Percentiles rank a stretch among this genome's conserved stretches.
Evolutionary conservation across 1,284 basidiomycete genomes (phyloP).

Genomic region (Peniophora sp.): DNA sequence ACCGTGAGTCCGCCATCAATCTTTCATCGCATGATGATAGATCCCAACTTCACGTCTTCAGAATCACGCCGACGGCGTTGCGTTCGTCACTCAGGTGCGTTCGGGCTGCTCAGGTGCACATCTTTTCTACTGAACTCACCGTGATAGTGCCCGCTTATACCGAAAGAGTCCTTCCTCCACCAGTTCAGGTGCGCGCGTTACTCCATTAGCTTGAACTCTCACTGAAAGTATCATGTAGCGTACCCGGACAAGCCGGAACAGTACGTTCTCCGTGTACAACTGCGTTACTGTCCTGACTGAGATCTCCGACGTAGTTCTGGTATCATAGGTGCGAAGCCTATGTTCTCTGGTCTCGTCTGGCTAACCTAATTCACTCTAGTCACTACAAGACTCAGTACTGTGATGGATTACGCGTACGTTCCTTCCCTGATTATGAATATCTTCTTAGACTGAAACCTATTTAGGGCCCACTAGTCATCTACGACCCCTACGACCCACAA

Average conservation of each 20-base stretch:
- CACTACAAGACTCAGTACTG: conserved; percentile 33
- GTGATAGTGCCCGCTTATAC: conserved; percentile 40
- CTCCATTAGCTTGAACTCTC: too few relatives aligned
- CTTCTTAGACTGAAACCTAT: too few relatives aligned
- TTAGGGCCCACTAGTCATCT: conserved; percentile 26
- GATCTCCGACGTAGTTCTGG: conserved; percentile 10
- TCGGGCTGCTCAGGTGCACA: neutral
- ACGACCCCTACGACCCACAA: conserved; percentile 33
- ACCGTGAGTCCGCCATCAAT: neutral
- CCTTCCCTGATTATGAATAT: too few relatives aligned
- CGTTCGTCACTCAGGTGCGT: conserved; percentile 26
- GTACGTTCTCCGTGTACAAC: conserved; percentile 2
- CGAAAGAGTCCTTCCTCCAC: conserved; percentile 37
- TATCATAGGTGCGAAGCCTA: conserved; percentile 12
- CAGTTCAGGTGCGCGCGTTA: conserved; percentile 14
- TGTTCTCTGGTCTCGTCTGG: neutral
- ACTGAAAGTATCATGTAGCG: neutral
- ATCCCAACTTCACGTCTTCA: too few relatives aligned
- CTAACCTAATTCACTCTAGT: neutral
- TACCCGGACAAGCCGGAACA: conserved; percentile 24
- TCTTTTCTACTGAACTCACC: neutral
- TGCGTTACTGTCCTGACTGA: neutral
- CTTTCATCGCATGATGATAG: too few relatives aligned
- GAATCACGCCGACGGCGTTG: conserved; percentile 17
- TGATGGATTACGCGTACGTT: conserved; percentile 23